Conservation (phyloP, 371 early-diverging fungal genomes). For the Syncephalastrum monosporum region DNA sequence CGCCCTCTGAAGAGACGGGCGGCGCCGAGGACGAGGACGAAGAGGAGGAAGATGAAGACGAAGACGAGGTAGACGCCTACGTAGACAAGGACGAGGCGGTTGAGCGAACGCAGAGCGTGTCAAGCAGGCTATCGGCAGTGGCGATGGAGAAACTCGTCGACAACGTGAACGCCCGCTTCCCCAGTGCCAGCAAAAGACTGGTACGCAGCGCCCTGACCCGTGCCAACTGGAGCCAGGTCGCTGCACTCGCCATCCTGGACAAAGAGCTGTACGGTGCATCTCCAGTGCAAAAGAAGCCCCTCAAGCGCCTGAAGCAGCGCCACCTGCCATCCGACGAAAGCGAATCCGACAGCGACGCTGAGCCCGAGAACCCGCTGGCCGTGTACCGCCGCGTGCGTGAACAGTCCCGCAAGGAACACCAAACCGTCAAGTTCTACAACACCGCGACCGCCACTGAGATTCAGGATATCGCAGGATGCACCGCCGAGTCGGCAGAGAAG, state of each 20-base stretch:
- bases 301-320: conserved; percentile 7
- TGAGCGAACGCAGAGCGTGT: conserved; percentile 6
- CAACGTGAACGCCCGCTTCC: conserved; percentile 9
- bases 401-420: conserved; percentile 32
- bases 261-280: no score
- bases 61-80: conserved; percentile 21
- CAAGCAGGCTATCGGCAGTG: conserved; percentile 7
- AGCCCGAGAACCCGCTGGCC: conserved; percentile 1
- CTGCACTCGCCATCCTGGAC: conserved; percentile 7
- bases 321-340: background rate
- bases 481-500: conserved; percentile 57
- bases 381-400: conserved; percentile 4
- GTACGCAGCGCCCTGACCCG: conserved; percentile 4
- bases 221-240: conserved; percentile 12
- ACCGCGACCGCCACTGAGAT: conserved; percentile 55
- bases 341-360: conserved; percentile 14
- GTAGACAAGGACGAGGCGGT: conserved; percentile 15
- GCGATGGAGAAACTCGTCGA: background rate
- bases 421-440: conserved; percentile 71
- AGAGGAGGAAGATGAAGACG: background rate
- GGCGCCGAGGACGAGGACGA: no score
- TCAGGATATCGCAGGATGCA: conserved; percentile 63
- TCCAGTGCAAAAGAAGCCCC: conserved; percentile 7
- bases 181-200: background rate
- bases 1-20: no score